A percentile compares a stretch with the other conserved stretches of the same genome.
Evolutionary conservation across 768 basidiomycete genomes (phyloP).

Genomic region (Amanita pseudoporphyria): DNA sequence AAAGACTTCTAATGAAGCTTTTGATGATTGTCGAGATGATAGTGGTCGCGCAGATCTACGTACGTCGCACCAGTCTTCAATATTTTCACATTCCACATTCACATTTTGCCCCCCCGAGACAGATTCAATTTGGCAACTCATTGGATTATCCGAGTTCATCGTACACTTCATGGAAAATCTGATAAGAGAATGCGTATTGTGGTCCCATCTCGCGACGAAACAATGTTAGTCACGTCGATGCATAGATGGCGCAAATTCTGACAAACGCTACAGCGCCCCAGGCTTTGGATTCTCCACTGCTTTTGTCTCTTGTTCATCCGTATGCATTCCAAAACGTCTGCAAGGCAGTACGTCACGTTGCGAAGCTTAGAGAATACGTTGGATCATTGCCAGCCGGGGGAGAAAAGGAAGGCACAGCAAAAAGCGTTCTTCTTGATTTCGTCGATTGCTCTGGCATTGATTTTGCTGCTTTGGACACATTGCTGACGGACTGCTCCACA

Average conservation of each 20-base stretch:
- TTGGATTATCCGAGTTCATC: conserved; percentile 52
- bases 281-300: conserved; percentile 19
- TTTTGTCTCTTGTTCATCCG: conserved; percentile 59
- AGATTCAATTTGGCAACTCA: conserved; percentile 72
- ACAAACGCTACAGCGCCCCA: not conserved
- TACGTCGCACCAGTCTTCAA: conserved; percentile 19
- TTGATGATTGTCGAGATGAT: conserved; percentile 55
- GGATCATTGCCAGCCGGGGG: conserved; percentile 42
- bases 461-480: conserved; percentile 36
- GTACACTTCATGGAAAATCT: conserved; percentile 52
- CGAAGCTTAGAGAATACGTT: conserved; percentile 45
- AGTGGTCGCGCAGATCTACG: conserved; percentile 52
- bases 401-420: conserved; percentile 57
- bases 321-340: conserved; percentile 43
- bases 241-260: not conserved
- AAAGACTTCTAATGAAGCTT: conserved; percentile 48
- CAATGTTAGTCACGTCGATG: conserved; percentile 6
- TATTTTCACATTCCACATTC: not conserved
- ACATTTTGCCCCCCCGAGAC: conserved; percentile 3
- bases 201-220: conserved; percentile 15
- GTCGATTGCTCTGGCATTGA: conserved; percentile 60
- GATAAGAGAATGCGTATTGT: conserved; percentile 44
- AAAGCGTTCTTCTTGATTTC: conserved; percentile 49
- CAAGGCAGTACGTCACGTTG: conserved; percentile 44
- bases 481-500: conserved; percentile 31